Evolutionary conservation across 2,329 filamentous ascomycete species (phyloP).

Genomic region (Fusarium sp.): DNA sequence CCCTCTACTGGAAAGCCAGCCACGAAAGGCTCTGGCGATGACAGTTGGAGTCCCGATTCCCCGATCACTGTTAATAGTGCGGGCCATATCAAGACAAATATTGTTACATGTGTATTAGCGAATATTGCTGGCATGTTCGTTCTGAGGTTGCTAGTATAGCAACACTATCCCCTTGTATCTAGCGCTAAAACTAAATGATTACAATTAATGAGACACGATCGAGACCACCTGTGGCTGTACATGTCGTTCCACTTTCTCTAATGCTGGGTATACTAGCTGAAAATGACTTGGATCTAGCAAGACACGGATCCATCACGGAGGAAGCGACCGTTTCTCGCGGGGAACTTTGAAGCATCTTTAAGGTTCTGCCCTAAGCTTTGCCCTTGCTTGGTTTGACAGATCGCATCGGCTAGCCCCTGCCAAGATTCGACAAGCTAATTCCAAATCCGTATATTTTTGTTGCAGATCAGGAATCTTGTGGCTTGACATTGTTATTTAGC

Average conservation of each 20-base stretch:
- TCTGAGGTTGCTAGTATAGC: background rate
- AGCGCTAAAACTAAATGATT: background rate
- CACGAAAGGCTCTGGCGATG: background rate
- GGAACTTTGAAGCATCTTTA: background rate
- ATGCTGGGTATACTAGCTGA: background rate
- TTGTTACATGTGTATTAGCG: background rate
- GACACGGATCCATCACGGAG: background rate
- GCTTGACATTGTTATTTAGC: background rate
- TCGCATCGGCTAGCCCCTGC: background rate
- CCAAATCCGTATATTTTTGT: background rate
- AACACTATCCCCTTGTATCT: background rate
- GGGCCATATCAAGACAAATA: background rate
- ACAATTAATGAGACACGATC: background rate
- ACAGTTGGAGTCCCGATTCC: background rate
- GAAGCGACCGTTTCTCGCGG: background rate
- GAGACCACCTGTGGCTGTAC: background rate
- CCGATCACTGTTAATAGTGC: background rate
- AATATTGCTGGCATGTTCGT: background rate
- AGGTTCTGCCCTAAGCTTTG: background rate
- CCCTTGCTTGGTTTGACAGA: fast-evolving
- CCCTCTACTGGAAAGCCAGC: background rate
- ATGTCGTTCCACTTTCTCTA: background rate
- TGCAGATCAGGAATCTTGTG: background rate
- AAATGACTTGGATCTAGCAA: background rate
- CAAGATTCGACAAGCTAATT: background rate